Base-by-base conservation (phyloP, 306 rosid species). In the Oemleria cerasiformis region DNA sequence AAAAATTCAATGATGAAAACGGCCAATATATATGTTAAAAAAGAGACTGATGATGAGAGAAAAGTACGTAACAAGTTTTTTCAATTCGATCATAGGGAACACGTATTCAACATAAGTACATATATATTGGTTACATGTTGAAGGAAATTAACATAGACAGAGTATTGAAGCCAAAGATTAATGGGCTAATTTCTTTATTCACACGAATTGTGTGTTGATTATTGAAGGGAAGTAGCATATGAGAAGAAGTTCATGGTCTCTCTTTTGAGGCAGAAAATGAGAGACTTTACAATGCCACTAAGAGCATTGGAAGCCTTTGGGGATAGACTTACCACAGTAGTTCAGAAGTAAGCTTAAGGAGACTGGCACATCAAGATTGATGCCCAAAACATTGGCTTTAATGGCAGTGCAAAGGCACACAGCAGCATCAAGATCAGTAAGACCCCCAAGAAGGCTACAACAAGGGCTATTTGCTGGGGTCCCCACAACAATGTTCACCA, bases 321-420 rank as follows among this genome's bases (percentile, higher is more conserved):
- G 82, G 55, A 25, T 16, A 45, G 23, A 47, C 20, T 66, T 54
- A 8, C 95, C 91, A 61, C 95, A 88, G 48, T 84, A 72, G 72
- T 86, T 84, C 72, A 88, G 81, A 48, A 88, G 84, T 21, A 80
- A 16, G 63, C 78, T 76, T 72, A 88, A 69, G 10, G 91, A 70
- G 67, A 84, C 1, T 0, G 89, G 89, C 36, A 84, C 30, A 49
- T 88, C 36, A 63, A 88, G 84, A 62, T 80, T 78, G 73, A 77
- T 78, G 57, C 91, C 91, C 49, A 88, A 72, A 39, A 88, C 36
- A 15, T 81, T 79, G 30, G 86, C 89, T 67, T 74, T 85, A 20
- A 84, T 63, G 12, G 87, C 87, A 38, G 87, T 80, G 80, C 92
- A 87, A 77, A 85, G 89, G 67, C 89, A 87, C 20, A 79, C 80